phyloP scores from a whole-genome alignment of 192 early-diverging fungal species.

The Coemansia asiatica region DNA sequence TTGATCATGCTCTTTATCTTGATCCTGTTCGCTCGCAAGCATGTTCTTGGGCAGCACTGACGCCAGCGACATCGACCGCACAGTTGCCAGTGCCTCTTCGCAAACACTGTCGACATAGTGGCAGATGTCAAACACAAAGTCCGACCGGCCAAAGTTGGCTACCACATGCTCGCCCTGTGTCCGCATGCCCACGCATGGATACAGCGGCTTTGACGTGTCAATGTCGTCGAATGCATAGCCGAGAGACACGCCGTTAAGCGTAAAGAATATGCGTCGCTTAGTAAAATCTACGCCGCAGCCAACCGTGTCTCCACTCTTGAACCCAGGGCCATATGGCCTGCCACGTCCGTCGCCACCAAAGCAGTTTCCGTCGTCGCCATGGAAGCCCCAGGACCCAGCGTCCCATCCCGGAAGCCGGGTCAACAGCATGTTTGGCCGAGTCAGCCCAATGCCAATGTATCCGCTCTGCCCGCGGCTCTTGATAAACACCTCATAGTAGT shows the following conservation, averaged over 20 bases:
- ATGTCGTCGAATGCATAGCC: constrained; percentile 59
- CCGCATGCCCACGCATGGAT: constrained; percentile 64
- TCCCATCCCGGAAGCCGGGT: constrained; percentile 91
- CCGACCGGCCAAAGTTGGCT: constrained; percentile 63
- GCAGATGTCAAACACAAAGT: constrained; percentile 64
- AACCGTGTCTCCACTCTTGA: constrained; percentile 88
- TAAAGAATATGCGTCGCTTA: constrained; percentile 78
- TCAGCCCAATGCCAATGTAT: constrained; percentile 91
- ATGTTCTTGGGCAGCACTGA: constrained; percentile 11
- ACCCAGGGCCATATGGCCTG: constrained; percentile 80
- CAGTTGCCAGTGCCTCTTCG: constrained; percentile 21
- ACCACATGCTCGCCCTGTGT: constrained; percentile 58
- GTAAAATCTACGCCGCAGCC: constrained; percentile 92
- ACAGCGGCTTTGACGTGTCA: constrained; percentile 45
- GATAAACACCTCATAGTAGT: constrained; percentile 88
- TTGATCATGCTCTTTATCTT: neutral
- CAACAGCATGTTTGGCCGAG: constrained; percentile 54
- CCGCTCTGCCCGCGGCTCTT: constrained; percentile 86
- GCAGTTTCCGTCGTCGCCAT: constrained; percentile 90
- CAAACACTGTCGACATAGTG: constrained; percentile 27
- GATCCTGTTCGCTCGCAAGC: neutral
- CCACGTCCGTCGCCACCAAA: constrained; percentile 79
- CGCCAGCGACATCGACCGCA: constrained; percentile 9
- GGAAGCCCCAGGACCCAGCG: constrained; percentile 89
- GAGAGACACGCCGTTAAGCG: constrained; percentile 82